Evolutionary conservation across 2,329 filamentous ascomycete genomes (phyloP).

Genomic region (Penicillium olsonii): DNA sequence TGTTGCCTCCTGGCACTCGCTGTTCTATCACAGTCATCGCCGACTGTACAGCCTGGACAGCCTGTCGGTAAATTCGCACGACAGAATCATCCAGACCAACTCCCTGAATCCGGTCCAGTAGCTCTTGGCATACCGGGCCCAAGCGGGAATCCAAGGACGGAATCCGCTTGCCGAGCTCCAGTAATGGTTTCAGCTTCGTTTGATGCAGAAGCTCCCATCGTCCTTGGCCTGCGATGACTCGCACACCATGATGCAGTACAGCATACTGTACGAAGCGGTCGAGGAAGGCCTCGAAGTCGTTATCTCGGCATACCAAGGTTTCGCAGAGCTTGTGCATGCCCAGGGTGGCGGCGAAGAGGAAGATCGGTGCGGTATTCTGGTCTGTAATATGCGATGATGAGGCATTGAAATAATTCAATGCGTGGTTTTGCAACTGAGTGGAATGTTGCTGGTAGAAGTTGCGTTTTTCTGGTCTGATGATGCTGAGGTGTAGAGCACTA

Average conservation of each 20-base stretch:
- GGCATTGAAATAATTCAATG: constrained; percentile 19
- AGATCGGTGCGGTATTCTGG: constrained; percentile 21
- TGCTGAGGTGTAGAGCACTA: constrained; percentile 48
- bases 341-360: constrained; percentile 23
- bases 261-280: constrained; percentile 29
- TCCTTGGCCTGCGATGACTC: constrained; percentile 13
- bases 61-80: constrained; percentile 6
- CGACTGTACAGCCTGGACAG: constrained; percentile 11
- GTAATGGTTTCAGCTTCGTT: constrained; percentile 13
- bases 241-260: constrained; percentile 29
- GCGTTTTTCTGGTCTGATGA: constrained; percentile 38
- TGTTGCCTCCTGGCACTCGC: not conserved
- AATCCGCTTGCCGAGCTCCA: not conserved
- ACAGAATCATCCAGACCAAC: constrained; percentile 5
- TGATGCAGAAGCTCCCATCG: constrained; percentile 17
- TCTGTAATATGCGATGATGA: constrained; percentile 7
- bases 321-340: constrained; percentile 51
- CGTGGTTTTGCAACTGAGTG: constrained; percentile 39
- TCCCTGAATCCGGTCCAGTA: constrained; percentile 11
- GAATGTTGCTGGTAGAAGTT: constrained; percentile 31
- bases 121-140: constrained; percentile 2
- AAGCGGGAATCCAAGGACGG: constrained; percentile 4
- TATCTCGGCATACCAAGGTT: constrained; percentile 43
- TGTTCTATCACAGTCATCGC: constrained; percentile 2
- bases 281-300: constrained; percentile 39